A percentile compares a stretch with the other conserved stretches of the same genome.
These are phyloP conservation scores for Orbilia blumenaviensis DNA, from an alignment of 2,329 filamentous ascomycete genomes.

Conservation along the genomic window DNA sequence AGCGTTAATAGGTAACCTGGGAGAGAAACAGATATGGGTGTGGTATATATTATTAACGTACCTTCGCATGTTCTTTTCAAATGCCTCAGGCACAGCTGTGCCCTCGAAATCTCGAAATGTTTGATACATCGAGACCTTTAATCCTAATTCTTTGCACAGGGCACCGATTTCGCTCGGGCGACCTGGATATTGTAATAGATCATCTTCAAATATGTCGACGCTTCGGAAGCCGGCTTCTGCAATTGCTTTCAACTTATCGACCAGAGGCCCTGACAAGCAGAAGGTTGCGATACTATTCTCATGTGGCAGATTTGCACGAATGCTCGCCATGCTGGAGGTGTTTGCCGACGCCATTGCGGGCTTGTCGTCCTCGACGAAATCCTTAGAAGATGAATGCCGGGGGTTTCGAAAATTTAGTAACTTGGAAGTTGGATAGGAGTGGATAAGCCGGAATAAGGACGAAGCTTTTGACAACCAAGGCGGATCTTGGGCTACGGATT, in stretches of 20 bases:
- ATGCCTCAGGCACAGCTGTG: constrained; percentile 52
- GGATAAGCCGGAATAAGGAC: constrained; percentile 26
- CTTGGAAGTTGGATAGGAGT: constrained; percentile 25
- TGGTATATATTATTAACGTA: constrained; percentile 47
- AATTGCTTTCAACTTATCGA: constrained; percentile 54
- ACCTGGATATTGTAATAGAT: constrained; percentile 53
- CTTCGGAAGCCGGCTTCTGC: constrained; percentile 54
- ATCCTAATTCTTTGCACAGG: constrained; percentile 54
- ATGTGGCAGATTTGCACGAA: constrained; percentile 50
- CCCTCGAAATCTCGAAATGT: constrained; percentile 55
- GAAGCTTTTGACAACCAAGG: constrained; percentile 33
- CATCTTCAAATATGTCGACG: constrained; percentile 55
- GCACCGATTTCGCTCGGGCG: constrained; percentile 52
- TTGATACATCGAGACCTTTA: constrained; percentile 55
- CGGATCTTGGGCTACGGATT: constrained; percentile 43
- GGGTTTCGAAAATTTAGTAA: constrained; percentile 40
- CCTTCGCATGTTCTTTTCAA: constrained; percentile 54
- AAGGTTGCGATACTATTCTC: constrained; percentile 55
- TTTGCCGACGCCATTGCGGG: constrained; percentile 50
- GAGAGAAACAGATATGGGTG: constrained; percentile 28
- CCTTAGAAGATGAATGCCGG: constrained; percentile 23
- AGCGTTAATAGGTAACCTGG: constrained; percentile 41
- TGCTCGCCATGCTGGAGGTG: constrained; percentile 38
- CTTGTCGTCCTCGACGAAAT: constrained; percentile 39
- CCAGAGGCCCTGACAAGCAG: constrained; percentile 51